phyloP scores from a whole-genome alignment of 2,329 filamentous ascomycete species.

The Zymoseptoria pseudotritici region DNA sequence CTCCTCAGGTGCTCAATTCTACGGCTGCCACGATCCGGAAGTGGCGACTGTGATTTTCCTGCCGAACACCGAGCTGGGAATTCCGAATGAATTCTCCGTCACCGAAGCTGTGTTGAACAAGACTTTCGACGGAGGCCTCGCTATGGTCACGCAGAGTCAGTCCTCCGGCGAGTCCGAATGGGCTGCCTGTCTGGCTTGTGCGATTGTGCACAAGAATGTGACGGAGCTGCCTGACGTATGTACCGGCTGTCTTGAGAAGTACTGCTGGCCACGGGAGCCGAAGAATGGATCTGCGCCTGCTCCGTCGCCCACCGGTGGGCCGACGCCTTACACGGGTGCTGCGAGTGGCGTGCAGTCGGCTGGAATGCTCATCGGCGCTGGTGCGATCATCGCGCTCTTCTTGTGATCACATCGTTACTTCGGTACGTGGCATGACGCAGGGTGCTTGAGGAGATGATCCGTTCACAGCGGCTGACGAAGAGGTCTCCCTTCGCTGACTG shows the following conservation, averaged over 20 bases:
- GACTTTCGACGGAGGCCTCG: constrained; percentile 3
- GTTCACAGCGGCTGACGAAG: too few species aligned
- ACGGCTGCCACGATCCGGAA: constrained; percentile 6
- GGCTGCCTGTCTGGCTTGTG: constrained; percentile 10
- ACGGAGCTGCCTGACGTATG: constrained; percentile 5
- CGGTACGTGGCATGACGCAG: too few species aligned
- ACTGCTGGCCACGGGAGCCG: constrained; percentile 5
- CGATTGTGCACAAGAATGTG: constrained; percentile 9
- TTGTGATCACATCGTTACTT: neutral
- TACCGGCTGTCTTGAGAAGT: constrained; percentile 5
- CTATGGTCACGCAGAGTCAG: constrained; percentile 9
- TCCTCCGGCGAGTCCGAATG: neutral
- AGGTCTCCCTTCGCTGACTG: too few species aligned
- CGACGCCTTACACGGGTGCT: neutral
- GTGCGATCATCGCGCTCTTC: neutral
- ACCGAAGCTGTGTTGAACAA: constrained; percentile 1
- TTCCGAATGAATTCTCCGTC: neutral
- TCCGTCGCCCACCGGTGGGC: neutral
- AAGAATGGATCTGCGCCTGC: neutral
- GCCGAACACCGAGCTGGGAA: constrained; percentile 5
- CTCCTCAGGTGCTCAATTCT: constrained; percentile 8
- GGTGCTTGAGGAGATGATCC: too few species aligned
- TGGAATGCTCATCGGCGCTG: neutral
- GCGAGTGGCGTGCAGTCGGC: neutral
- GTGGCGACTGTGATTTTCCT: constrained; percentile 8